Evolutionary conservation across 768 basidiomycete genomes (phyloP).

Genomic region (Leccinellum luteum): DNA sequence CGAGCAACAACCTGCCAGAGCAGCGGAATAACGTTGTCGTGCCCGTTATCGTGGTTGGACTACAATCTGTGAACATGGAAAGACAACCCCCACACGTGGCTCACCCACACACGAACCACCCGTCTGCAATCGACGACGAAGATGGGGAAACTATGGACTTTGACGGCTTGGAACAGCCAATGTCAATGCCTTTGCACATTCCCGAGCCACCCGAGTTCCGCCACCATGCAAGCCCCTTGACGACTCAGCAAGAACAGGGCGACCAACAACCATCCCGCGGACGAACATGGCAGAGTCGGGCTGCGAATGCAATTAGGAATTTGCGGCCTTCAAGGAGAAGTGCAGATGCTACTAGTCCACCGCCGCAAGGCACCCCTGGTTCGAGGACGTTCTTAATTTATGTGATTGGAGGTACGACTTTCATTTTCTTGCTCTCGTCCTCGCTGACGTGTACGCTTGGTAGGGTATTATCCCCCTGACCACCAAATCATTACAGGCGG

Average conservation of each 20-base stretch:
- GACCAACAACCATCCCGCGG: slow-evolving; percentile 29
- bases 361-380: slow-evolving; percentile 21
- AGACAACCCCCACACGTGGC: slow-evolving; percentile 29
- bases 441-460: slow-evolving; percentile 5
- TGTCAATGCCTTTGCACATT: slow-evolving; percentile 26
- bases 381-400: slow-evolving; percentile 81
- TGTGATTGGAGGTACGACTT: slow-evolving; percentile 71
- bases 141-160: slow-evolving; percentile 28
- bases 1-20: slow-evolving; percentile 20
- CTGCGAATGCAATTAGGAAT: slow-evolving; percentile 60
- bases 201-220: slow-evolving; percentile 25
- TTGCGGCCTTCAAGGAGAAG: slow-evolving; percentile 40
- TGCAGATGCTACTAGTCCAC: slow-evolving; percentile 20
- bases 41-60: slow-evolving; percentile 80
- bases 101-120: slow-evolving; percentile 12
- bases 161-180: slow-evolving; percentile 24
- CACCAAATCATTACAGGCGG: slow-evolving; percentile 86
- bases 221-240: slow-evolving; percentile 10
- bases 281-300: slow-evolving; percentile 57
- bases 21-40: slow-evolving; percentile 52
- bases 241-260: slow-evolving; percentile 15
- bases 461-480: slow-evolving; percentile 90
- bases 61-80: slow-evolving; percentile 67
- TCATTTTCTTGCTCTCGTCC: not conserved
- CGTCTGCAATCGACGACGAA: slow-evolving; percentile 19